phyloP scores from a whole-genome alignment of 2,329 filamentous ascomycete species.

The Torrubiellomyces zombiae region DNA sequence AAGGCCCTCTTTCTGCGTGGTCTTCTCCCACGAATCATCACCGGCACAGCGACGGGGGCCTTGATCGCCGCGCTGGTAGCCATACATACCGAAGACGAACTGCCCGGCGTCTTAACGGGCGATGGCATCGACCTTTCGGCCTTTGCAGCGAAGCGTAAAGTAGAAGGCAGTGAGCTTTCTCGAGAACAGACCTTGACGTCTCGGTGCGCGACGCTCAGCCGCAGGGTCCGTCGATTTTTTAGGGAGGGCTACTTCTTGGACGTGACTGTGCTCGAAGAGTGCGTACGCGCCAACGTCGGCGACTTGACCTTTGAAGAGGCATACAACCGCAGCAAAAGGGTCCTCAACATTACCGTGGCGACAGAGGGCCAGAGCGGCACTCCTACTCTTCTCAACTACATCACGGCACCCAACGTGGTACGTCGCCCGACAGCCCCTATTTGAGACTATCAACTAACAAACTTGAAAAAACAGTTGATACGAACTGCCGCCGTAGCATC shows the following conservation, averaged over 20 bases:
- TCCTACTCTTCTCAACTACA: constrained; percentile 75
- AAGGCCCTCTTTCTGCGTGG: constrained; percentile 71
- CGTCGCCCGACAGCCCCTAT: constrained; percentile 17
- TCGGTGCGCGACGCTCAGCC: constrained; percentile 41
- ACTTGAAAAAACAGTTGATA: constrained; percentile 42
- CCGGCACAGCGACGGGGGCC: constrained; percentile 78
- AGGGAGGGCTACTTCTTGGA: constrained; percentile 73
- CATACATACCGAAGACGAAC: constrained; percentile 72
- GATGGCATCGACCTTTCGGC: constrained; percentile 70
- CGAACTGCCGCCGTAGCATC: constrained; percentile 67
- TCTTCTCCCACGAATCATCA: constrained; percentile 75
- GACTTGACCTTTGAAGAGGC: constrained; percentile 90
- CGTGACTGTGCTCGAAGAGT: constrained; percentile 64
- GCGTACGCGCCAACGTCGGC: constrained; percentile 70
- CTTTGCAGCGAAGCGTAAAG: constrained; percentile 34
- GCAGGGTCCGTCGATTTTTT: constrained; percentile 52
- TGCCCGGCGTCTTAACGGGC: constrained; percentile 60
- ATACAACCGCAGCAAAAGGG: constrained; percentile 66
- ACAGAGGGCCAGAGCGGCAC: constrained; percentile 58
- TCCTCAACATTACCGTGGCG: constrained; percentile 83
- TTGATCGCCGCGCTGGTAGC: constrained; percentile 78
- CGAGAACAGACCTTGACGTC: constrained; percentile 22
- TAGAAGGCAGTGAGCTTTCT: constrained; percentile 14
- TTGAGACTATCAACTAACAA: not conserved
- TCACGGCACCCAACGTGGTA: constrained; percentile 86